Conservation (phyloP, 345 rosid genomes). For the Acer negundo region DNA sequence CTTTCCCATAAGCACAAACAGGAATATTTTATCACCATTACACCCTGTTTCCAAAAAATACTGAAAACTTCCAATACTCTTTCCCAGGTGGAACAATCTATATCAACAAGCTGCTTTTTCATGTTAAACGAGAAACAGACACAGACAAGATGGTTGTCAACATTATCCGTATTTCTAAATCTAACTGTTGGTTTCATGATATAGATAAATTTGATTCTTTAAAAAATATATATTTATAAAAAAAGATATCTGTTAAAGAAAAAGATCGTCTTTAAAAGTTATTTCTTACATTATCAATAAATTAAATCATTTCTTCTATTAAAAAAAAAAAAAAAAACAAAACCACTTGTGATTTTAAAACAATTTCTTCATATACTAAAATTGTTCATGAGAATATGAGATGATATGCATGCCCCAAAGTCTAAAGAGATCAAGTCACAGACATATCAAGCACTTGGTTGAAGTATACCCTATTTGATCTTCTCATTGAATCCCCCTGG, state of each 20-base stretch:
- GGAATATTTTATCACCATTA: neutral
- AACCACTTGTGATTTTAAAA: conserved; percentile 2
- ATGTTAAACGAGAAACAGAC: too few relatives aligned
- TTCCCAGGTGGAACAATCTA: neutral
- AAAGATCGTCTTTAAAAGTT: too few relatives aligned
- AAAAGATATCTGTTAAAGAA: too few relatives aligned
- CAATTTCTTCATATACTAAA: neutral
- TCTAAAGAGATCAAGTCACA: neutral
- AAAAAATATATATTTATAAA: too few relatives aligned
- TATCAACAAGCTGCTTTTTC: too few relatives aligned
- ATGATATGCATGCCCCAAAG: conserved; percentile 1
- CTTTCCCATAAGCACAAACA: neutral
- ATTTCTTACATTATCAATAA: too few relatives aligned
- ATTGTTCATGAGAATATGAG: neutral
- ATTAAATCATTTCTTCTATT: too few relatives aligned
- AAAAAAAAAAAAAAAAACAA: too few relatives aligned
- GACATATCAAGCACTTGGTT: conserved; percentile 11
- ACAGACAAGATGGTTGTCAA: too few relatives aligned
- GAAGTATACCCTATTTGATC: conserved; percentile 49
- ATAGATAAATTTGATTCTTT: too few relatives aligned
- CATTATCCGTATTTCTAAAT: too few relatives aligned
- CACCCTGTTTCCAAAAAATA: neutral
- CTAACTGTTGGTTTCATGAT: too few relatives aligned
- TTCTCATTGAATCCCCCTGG: conserved; percentile 67
- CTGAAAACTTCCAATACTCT: neutral